Evolutionary conservation across 2,329 filamentous ascomycete genomes (phyloP).

Genomic region (Aspergillus felis): DNA sequence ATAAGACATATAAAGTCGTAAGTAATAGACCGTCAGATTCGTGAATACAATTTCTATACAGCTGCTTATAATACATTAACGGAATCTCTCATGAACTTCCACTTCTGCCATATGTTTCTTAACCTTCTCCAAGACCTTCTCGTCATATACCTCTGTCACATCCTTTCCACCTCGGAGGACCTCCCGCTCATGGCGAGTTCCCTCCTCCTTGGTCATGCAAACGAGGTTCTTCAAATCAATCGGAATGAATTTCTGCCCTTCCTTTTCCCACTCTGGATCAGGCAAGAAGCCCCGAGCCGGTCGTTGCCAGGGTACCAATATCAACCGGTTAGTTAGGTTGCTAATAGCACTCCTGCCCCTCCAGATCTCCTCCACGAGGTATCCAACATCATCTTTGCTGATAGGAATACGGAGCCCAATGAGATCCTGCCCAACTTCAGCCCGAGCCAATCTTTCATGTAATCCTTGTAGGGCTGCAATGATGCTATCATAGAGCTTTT

Average conservation of each 20-base stretch:
- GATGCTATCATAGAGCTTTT: slow-evolving; percentile 89
- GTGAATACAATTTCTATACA: slow-evolving; percentile 1
- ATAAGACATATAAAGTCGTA: neutral
- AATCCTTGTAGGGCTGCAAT: slow-evolving; percentile 69
- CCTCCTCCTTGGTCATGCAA: slow-evolving; percentile 91
- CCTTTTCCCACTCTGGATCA: slow-evolving; percentile 55
- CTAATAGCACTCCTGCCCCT: slow-evolving; percentile 77
- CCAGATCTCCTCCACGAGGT: slow-evolving; percentile 85
- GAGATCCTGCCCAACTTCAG: slow-evolving; percentile 48
- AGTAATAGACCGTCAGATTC: neutral
- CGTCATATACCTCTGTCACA: slow-evolving; percentile 70
- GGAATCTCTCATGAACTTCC: slow-evolving; percentile 49
- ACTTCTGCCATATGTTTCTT: slow-evolving; percentile 66
- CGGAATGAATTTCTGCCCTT: slow-evolving; percentile 74
- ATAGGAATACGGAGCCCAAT: slow-evolving; percentile 76
- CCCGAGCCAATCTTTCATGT: slow-evolving; percentile 70
- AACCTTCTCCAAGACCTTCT: slow-evolving; percentile 63
- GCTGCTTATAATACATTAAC: slow-evolving; percentile 25
- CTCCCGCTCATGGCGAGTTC: slow-evolving; percentile 71
- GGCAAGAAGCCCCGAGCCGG: slow-evolving; percentile 58
- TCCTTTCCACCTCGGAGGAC: slow-evolving; percentile 66
- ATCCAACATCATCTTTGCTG: slow-evolving; percentile 75
- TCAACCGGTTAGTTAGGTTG: slow-evolving; percentile 72
- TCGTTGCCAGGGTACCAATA: slow-evolving; percentile 74
- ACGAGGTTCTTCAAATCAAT: slow-evolving; percentile 70